Percentiles rank a stretch among this genome's conserved stretches.
Evolutionary conservation across 306 rosid genomes (phyloP).

Genomic region (Cicer chorassanicum): DNA sequence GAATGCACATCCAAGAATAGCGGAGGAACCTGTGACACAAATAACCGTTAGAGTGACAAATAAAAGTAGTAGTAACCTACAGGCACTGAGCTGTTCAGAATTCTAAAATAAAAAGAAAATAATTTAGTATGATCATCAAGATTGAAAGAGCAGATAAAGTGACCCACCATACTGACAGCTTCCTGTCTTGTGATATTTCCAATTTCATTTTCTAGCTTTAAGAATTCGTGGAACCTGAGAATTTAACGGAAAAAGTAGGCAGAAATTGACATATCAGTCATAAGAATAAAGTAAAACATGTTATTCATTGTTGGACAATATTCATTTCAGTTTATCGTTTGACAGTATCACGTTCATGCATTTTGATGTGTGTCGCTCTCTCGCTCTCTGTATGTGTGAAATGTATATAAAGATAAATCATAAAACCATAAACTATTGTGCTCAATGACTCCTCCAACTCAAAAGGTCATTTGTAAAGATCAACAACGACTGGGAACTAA

Average conservation of each 20-base stretch:
- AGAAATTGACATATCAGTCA: slow-evolving; percentile 20
- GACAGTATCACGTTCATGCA: slow-evolving; percentile 23
- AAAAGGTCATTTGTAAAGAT: slow-evolving; percentile 17
- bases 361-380: neutral
- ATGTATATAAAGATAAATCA: neutral
- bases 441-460: neutral
- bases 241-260: slow-evolving; percentile 38
- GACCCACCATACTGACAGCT: slow-evolving; percentile 99
- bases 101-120: slow-evolving; percentile 33
- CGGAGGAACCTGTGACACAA: slow-evolving; percentile 85
- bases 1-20: slow-evolving; percentile 90
- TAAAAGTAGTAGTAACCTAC: slow-evolving; percentile 35
- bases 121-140: slow-evolving; percentile 14
- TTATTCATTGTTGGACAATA: neutral
- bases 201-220: slow-evolving; percentile 96
- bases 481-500: slow-evolving; percentile 21
- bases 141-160: slow-evolving; percentile 45
- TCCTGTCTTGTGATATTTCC: slow-evolving; percentile 99
- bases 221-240: slow-evolving; percentile 92
- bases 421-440: slow-evolving; percentile 1
- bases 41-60: slow-evolving; percentile 35
- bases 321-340: slow-evolving; percentile 27
- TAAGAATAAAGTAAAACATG: neutral
- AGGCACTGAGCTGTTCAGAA: slow-evolving; percentile 20
- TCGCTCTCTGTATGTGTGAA: neutral